Base-by-base conservation (phyloP, 257 asterid genomes). In the Leonotis leonurus region DNA sequence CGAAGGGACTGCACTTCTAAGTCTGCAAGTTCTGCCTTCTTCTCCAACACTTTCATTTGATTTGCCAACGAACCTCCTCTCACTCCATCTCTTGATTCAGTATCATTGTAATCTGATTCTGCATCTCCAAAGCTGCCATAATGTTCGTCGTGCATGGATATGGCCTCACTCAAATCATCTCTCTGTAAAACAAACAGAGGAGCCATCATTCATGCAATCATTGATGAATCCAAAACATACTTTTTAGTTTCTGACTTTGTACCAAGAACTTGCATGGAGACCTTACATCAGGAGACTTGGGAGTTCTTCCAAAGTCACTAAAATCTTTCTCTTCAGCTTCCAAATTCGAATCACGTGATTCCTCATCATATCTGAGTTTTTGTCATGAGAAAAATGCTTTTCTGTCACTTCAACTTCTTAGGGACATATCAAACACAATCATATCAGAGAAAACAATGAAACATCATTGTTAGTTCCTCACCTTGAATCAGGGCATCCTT, bases 1-100 rank as follows among this genome's bases (percentile, higher is more conserved):
- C 93, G 75, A n/a, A 88, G 93, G 66, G 95, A 75, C 75, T 81
- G 86, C 21, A 80, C 81, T 79, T 92, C 97, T 67, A 89, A 50
- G 64, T 92, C 95, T 60, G 97, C 77, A 57, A 83, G 75, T 62
- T 89, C 97, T 39, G 78, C 80, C 75, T 82, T 87, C 73, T 91
- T 80, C 64, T 83, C 93, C 35, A 83, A 44, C 73, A 62, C 52
- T 68, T 60, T 80, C 77, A 79, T 76, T 56, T 75, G 80, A 67
- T 66, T 70, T 56, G 70, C 53, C 72, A 78, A 29, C n/a, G 58
- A n/a, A 26, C n/a, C n/a, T n/a, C 53, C 74, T 72, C 20, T 75
- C 77, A n/a, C 64, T 56, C 43, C 54, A 44, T 76, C 71, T 61
- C 63, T 74, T n/a, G n/a, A n/a, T 33, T 61, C 78, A 43, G 49